These are phyloP conservation scores for Calonectria hawksworthii DNA, from an alignment of 2,329 filamentous ascomycete species.

Conservation along the genomic window DNA sequence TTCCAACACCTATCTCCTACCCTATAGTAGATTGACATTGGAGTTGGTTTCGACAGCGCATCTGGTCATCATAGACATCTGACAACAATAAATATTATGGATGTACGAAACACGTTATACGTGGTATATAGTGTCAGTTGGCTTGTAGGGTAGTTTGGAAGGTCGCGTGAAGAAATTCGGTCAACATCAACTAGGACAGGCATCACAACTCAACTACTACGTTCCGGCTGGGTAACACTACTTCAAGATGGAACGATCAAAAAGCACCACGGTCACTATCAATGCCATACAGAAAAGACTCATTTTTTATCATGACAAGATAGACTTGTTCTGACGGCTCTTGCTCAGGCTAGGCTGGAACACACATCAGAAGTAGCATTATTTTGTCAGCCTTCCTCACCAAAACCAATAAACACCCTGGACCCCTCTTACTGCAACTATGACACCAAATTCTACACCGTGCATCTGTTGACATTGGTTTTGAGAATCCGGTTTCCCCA, in stretches of 20 bases:
- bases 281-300: neutral
- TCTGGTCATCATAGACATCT: neutral
- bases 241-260: neutral
- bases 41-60: neutral
- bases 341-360: neutral
- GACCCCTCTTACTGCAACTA: neutral
- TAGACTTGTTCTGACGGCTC: too few species aligned
- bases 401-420: neutral
- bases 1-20: neutral
- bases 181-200: neutral
- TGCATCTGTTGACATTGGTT: neutral
- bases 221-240: neutral
- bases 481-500: conserved; percentile 19
- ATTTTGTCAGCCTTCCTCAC: too few species aligned
- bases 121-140: too few species aligned
- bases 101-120: neutral
- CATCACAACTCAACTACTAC: neutral
- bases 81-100: neutral
- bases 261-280: neutral
- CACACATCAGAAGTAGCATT: neutral
- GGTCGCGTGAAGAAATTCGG: neutral
- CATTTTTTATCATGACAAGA: too few species aligned
- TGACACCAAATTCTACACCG: neutral
- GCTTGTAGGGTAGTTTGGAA: neutral
- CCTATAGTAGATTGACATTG: neutral